Conservation (phyloP, 2,329 filamentous ascomycete species). For the Tolypocladium sp. region DNA sequence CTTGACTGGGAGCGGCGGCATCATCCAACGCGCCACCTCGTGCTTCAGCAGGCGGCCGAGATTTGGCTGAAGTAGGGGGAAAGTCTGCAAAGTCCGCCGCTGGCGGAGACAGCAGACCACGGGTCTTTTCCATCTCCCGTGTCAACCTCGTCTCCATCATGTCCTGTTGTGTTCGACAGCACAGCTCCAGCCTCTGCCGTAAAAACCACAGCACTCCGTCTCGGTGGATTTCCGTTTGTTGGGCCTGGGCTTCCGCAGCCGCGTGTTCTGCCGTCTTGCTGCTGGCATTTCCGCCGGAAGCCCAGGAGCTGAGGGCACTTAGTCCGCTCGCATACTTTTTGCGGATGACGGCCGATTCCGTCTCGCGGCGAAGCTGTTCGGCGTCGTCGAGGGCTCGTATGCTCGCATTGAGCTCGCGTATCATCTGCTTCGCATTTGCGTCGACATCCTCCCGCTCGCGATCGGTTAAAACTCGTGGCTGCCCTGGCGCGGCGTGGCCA, state of each 20-base stretch:
- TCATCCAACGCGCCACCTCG: slow-evolving; percentile 8
- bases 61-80: slow-evolving; percentile 10
- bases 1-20: slow-evolving; percentile 25
- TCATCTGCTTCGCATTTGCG: slow-evolving; percentile 72
- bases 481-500: slow-evolving; percentile 33
- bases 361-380: slow-evolving; percentile 72
- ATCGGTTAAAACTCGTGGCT: slow-evolving; percentile 59
- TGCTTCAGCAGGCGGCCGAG: not conserved
- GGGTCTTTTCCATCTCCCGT: slow-evolving; percentile 80
- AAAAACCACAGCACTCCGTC: slow-evolving; percentile 82
- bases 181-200: slow-evolving; percentile 64
- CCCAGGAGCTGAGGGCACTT: slow-evolving; percentile 56
- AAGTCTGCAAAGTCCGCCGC: slow-evolving; percentile 23
- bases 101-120: slow-evolving; percentile 54
- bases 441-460: slow-evolving; percentile 80
- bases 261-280: slow-evolving; percentile 56
- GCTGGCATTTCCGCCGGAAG: slow-evolving; percentile 46
- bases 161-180: slow-evolving; percentile 66
- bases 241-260: slow-evolving; percentile 60
- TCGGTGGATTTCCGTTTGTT: slow-evolving; percentile 59
- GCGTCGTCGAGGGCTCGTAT: slow-evolving; percentile 75
- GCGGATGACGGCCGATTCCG: slow-evolving; percentile 58
- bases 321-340: slow-evolving; percentile 60
- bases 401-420: slow-evolving; percentile 75
- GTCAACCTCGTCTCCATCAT: slow-evolving; percentile 91